Evolutionary conservation across 352 stramenopile species (phyloP).

Genomic region (Globisporangium perplexum): DNA sequence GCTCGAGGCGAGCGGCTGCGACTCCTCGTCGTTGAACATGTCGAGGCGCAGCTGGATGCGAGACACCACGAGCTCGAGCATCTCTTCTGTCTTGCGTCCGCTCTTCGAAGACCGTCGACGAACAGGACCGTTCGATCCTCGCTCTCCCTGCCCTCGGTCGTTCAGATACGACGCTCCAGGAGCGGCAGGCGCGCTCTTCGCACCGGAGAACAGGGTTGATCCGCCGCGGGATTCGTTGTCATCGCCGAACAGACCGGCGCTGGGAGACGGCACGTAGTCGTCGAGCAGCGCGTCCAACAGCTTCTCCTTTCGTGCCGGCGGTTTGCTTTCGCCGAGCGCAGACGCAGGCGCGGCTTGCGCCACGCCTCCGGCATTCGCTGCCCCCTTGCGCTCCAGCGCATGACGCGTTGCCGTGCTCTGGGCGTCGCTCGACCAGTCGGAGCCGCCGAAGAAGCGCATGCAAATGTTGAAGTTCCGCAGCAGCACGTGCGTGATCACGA

Average conservation of each 20-base stretch:
- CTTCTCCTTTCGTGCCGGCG: slow-evolving; percentile 50
- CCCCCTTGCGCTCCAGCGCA: slow-evolving; percentile 10
- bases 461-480: slow-evolving; percentile 85
- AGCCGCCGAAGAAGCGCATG: slow-evolving; percentile 85
- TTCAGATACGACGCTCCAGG: slow-evolving; percentile 27
- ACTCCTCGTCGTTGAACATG: slow-evolving; percentile 73
- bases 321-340: slow-evolving; percentile 1
- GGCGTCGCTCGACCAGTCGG: slow-evolving; percentile 65
- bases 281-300: slow-evolving; percentile 75
- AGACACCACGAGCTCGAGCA: slow-evolving; percentile 78
- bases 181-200: slow-evolving; percentile 27
- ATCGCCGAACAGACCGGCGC: slow-evolving; percentile 43
- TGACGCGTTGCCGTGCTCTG: slow-evolving; percentile 28
- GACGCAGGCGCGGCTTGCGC: background rate
- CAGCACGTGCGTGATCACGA: slow-evolving; percentile 79
- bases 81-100: slow-evolving; percentile 85
- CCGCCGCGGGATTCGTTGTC: slow-evolving; percentile 16
- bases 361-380: background rate
- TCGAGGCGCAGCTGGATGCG: slow-evolving; percentile 82
- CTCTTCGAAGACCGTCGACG: slow-evolving; percentile 48
- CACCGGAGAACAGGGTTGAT: slow-evolving; percentile 32
- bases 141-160: slow-evolving; percentile 15
- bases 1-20: slow-evolving; percentile 70
- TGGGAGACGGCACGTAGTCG: slow-evolving; percentile 72
- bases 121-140: background rate